These are phyloP conservation scores for Metschnikowia lochheadii DNA, from an alignment of 805 yeast genomes.

Conservation along the genomic window DNA sequence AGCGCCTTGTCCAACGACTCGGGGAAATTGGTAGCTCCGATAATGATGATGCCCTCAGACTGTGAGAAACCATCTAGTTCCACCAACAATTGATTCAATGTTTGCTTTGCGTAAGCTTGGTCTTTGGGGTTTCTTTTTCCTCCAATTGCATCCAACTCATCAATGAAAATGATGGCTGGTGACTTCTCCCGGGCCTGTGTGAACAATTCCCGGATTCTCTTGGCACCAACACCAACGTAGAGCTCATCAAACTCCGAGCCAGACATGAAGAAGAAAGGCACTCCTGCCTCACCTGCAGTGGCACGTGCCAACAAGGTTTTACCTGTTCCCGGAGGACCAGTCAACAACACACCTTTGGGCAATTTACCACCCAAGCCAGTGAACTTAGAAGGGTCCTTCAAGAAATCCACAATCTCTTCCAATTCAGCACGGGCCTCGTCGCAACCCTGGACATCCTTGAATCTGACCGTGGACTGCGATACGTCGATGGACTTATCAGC, in stretches of 20 bases:
- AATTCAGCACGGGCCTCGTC: slow-evolving; percentile 98
- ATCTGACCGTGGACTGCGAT: slow-evolving; percentile 78
- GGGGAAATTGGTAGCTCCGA: slow-evolving; percentile 98
- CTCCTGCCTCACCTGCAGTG: slow-evolving; percentile 99
- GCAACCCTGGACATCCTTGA: slow-evolving; percentile 93
- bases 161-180: slow-evolving; percentile 96
- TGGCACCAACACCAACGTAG: slow-evolving; percentile 99
- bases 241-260: slow-evolving; percentile 98
- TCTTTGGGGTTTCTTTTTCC: slow-evolving; percentile 96
- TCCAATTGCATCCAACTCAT: slow-evolving; percentile 98
- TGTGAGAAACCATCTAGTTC: slow-evolving; percentile 96
- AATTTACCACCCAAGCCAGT: slow-evolving; percentile 96
- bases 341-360: slow-evolving; percentile 93
- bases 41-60: slow-evolving; percentile 86
- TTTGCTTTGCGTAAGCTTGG: slow-evolving; percentile 97
- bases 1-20: slow-evolving; percentile 94
- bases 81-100: slow-evolving; percentile 90
- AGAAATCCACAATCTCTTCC: slow-evolving; percentile 96
- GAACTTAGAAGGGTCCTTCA: slow-evolving; percentile 93
- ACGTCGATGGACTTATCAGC: slow-evolving; percentile 80
- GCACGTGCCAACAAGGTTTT: slow-evolving; percentile 95
- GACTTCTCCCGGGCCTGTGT: slow-evolving; percentile 90
- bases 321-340: slow-evolving; percentile 99
- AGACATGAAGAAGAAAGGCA: slow-evolving; percentile 96
- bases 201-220: slow-evolving; percentile 91